A percentile compares a stretch with the other conserved stretches of the same genome.
Conservation (phyloP, 306 rosid genomes). For the Mucuna pruriens region DNA sequence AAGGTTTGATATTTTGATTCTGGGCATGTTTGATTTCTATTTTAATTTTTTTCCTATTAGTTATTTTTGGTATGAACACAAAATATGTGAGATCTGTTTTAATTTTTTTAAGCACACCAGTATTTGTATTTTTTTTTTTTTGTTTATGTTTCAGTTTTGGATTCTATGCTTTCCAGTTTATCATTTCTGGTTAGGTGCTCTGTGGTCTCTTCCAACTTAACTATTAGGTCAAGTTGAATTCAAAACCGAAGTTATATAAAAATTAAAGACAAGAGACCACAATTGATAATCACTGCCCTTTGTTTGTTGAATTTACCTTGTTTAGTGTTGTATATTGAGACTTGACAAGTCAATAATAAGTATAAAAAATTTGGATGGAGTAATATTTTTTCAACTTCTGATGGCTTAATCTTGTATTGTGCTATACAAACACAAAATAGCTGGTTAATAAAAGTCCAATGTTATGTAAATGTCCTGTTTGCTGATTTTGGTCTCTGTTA, state of each 20-base stretch:
- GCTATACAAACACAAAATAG: neutral
- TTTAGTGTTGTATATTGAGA: neutral
- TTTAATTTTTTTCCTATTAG: neutral
- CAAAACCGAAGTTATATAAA: neutral
- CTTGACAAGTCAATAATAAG: neutral
- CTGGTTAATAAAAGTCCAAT: neutral
- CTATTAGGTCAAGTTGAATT: neutral
- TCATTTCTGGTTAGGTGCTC: neutral
- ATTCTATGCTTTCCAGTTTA: neutral
- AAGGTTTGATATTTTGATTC: neutral
- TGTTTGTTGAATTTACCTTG: neutral
- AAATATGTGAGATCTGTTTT: neutral
- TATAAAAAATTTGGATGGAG: neutral
- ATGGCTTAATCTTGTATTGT: neutral
- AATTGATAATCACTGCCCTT: neutral
- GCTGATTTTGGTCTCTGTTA: neutral
- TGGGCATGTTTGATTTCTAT: neutral
- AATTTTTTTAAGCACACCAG: neutral
- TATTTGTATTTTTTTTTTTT: neutral
- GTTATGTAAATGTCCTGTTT: neutral
- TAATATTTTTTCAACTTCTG: neutral
- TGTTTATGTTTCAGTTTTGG: neutral
- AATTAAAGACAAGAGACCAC: neutral
- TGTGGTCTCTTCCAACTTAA: neutral
- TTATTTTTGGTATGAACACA: neutral